Percentiles rank a stretch among this genome's conserved stretches.
Conservation (phyloP, 352 stramenopile species). For the Phytophthora tentaculata region DNA sequence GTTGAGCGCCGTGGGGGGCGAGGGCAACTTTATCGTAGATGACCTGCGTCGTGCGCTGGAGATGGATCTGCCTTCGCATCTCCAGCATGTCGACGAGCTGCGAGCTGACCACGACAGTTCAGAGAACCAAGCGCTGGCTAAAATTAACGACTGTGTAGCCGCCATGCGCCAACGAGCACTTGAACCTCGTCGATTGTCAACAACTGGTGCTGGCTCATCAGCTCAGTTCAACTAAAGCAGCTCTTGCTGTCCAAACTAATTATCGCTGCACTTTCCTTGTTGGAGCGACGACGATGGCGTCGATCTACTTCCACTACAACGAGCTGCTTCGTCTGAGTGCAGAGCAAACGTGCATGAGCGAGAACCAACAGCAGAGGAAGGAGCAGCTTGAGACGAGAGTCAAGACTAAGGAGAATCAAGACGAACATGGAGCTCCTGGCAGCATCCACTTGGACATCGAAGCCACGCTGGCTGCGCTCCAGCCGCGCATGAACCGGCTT, state of each 20-base stretch:
- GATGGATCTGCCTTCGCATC: constrained; percentile 38
- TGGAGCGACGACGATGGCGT: constrained; percentile 17
- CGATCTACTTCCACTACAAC: constrained; percentile 43
- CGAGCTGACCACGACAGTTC: constrained; percentile 27
- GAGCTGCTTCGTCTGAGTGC: constrained; percentile 36
- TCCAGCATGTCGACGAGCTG: constrained; percentile 41
- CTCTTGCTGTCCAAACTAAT: no score
- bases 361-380: background rate
- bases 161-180: constrained; percentile 46
- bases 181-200: constrained; percentile 20
- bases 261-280: constrained; percentile 17
- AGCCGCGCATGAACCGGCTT: constrained; percentile 35
- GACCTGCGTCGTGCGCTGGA: constrained; percentile 55
- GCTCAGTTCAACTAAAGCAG: constrained; percentile 28
- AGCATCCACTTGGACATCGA: constrained; percentile 8
- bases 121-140: constrained; percentile 47
- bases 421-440: constrained; percentile 7
- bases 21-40: constrained; percentile 62
- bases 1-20: constrained; percentile 68
- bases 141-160: constrained; percentile 53
- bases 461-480: constrained; percentile 27
- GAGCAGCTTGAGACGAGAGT: background rate
- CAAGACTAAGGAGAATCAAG: constrained; percentile 20
- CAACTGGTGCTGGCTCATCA: constrained; percentile 19
- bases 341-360: constrained; percentile 14